phyloP scores from a whole-genome alignment of 352 stramenopile genomes.

The Nothophytophthora sp. region DNA sequence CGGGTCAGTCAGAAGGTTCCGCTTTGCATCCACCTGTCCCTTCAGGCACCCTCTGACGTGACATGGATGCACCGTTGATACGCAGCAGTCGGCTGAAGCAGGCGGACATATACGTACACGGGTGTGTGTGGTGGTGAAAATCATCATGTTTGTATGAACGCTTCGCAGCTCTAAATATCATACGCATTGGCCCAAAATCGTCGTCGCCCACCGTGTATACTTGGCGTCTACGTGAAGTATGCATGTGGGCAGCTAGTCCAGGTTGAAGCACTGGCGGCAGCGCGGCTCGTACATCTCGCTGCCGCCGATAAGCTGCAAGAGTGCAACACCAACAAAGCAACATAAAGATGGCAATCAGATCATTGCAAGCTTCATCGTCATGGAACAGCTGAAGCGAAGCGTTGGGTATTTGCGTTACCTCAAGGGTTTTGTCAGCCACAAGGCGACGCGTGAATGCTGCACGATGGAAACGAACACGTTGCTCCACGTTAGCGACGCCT shows the following conservation, averaged over 20 bases:
- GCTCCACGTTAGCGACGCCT: neutral
- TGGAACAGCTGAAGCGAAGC: neutral
- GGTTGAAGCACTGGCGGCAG: conserved; percentile 75
- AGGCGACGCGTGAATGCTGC: conserved; percentile 76
- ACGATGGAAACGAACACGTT: conserved; percentile 1
- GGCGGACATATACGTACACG: too few species aligned
- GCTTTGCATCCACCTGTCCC: too few species aligned
- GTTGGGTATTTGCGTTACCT: conserved; percentile 39
- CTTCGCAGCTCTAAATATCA: neutral
- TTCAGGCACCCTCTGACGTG: too few species aligned
- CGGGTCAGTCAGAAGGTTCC: too few species aligned
- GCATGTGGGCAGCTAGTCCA: conserved; percentile 17
- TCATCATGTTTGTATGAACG: too few species aligned
- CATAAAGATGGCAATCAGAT: neutral
- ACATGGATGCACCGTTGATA: too few species aligned
- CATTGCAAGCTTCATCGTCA: neutral
- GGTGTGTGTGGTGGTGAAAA: too few species aligned
- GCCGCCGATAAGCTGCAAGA: conserved; percentile 69
- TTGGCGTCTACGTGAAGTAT: conserved; percentile 18
- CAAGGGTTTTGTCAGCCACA: conserved; percentile 63
- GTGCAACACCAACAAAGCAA: neutral
- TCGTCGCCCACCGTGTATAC: conserved; percentile 4
- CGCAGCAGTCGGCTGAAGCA: too few species aligned
- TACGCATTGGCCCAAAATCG: too few species aligned
- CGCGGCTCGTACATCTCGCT: conserved; percentile 80